Evolutionary conservation across 2,329 filamentous ascomycete species (phyloP).

Genomic region (Ilyonectria destructans): DNA sequence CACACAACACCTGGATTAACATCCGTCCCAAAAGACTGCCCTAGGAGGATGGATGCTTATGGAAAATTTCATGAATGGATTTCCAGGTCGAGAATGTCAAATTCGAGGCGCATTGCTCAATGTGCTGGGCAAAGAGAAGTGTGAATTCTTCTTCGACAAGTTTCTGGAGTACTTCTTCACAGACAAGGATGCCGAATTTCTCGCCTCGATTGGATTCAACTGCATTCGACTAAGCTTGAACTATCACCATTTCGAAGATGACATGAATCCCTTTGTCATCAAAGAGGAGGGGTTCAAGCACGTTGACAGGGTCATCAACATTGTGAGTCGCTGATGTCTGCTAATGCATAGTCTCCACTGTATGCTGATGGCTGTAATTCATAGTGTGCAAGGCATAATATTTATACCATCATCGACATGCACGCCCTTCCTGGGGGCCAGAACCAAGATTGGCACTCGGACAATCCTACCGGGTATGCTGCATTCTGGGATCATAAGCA

Average conservation of each 20-base stretch:
- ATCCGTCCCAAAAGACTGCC: slow-evolving; percentile 36
- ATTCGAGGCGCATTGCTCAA: slow-evolving; percentile 68
- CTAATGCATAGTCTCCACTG: neutral
- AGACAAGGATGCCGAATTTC: slow-evolving; percentile 71
- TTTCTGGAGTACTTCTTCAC: slow-evolving; percentile 73
- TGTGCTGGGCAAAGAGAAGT: slow-evolving; percentile 70
- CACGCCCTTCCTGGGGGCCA: slow-evolving; percentile 63
- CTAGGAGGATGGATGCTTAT: slow-evolving; percentile 58
- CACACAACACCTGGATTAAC: no score
- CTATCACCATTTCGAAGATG: slow-evolving; percentile 70
- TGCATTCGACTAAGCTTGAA: slow-evolving; percentile 74
- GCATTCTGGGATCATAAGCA: slow-evolving; percentile 64
- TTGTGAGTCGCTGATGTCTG: slow-evolving; percentile 39
- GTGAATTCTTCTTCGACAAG: slow-evolving; percentile 73
- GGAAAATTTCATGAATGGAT: slow-evolving; percentile 77
- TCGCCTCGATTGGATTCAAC: slow-evolving; percentile 69
- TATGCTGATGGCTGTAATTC: no score
- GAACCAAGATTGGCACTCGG: slow-evolving; percentile 65
- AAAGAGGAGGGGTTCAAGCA: slow-evolving; percentile 66
- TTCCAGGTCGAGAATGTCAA: slow-evolving; percentile 70
- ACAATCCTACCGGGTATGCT: slow-evolving; percentile 56
- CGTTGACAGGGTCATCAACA: slow-evolving; percentile 64
- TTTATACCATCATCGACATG: slow-evolving; percentile 63
- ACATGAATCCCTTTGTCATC: slow-evolving; percentile 65
- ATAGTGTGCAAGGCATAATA: slow-evolving; percentile 57